These are phyloP conservation scores for Chloris gayana DNA, from an alignment of 176 grass and related monocot genomes.

Conservation along the genomic window DNA sequence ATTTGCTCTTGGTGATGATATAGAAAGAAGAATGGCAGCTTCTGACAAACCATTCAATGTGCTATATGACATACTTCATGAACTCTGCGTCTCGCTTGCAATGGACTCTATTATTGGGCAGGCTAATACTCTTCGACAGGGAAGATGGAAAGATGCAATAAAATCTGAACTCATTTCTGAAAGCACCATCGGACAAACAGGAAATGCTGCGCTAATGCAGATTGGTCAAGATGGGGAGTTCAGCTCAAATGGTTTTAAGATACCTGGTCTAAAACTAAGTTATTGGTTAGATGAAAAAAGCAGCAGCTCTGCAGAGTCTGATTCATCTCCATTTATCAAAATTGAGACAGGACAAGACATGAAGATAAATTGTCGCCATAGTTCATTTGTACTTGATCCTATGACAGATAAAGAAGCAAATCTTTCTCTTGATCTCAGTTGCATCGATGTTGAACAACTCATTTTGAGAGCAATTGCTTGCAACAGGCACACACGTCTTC, in stretches of 20 bases:
- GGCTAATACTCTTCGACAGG: slow-evolving; percentile 65
- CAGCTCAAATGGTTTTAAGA: slow-evolving; percentile 64
- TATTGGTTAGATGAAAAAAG: slow-evolving; percentile 92
- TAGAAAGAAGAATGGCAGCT: slow-evolving; percentile 92
- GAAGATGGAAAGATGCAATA: slow-evolving; percentile 96
- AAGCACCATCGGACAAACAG: slow-evolving; percentile 49
- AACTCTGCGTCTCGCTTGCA: slow-evolving; percentile 86
- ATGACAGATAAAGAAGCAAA: slow-evolving; percentile 88
- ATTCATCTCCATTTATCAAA: slow-evolving; percentile 84
- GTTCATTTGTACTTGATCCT: slow-evolving; percentile 92
- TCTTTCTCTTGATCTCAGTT: slow-evolving; percentile 77
- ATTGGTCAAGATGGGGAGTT: slow-evolving; percentile 71
- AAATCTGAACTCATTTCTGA: slow-evolving; percentile 76
- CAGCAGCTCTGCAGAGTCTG: slow-evolving; percentile 52
- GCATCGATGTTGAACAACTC: slow-evolving; percentile 89
- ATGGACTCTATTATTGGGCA: slow-evolving; percentile 91
- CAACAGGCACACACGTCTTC: slow-evolving; percentile 85
- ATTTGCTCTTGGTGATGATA: slow-evolving; percentile 91
- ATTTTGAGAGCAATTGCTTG: slow-evolving; percentile 86
- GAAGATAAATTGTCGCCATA: slow-evolving; percentile 83
- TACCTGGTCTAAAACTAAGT: slow-evolving; percentile 77
- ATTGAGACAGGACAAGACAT: slow-evolving; percentile 75
- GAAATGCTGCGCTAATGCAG: slow-evolving; percentile 54
- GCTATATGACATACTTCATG: slow-evolving; percentile 83
- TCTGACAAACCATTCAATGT: slow-evolving; percentile 78